These are phyloP conservation scores for Citeromyces hawaiiensis DNA, from an alignment of 1,139 yeast genomes.

Conservation along the genomic window DNA sequence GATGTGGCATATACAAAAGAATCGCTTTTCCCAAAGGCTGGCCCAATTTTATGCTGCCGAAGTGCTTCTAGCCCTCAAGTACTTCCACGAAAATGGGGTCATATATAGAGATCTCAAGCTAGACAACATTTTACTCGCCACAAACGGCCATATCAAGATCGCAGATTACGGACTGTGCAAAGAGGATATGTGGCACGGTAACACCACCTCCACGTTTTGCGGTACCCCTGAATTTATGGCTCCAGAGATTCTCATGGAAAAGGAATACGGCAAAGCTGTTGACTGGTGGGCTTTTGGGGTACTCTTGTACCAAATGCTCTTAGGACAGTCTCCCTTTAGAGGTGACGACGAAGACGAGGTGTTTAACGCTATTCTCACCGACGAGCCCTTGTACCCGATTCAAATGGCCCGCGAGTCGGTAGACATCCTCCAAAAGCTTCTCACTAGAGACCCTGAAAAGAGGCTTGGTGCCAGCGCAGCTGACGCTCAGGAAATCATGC, in stretches of 20 bases:
- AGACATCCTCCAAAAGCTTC: constrained; percentile 76
- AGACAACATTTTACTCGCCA: constrained; percentile 81
- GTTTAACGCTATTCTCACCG: constrained; percentile 92
- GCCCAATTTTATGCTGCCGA: constrained; percentile 98
- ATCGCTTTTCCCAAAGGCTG: constrained; percentile 74
- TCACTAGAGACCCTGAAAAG: constrained; percentile 74
- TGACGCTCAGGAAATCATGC: constrained; percentile 92
- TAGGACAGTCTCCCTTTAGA: constrained; percentile 93
- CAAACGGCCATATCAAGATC: constrained; percentile 90
- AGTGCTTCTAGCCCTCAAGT: constrained; percentile 78
- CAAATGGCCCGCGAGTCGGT: constrained; percentile 98
- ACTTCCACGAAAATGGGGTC: constrained; percentile 91
- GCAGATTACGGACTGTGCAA: constrained; percentile 97
- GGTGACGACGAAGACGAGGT: constrained; percentile 99
- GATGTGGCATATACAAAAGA: constrained; percentile 98
- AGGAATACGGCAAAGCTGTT: constrained; percentile 83
- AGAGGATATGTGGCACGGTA: constrained; percentile 88
- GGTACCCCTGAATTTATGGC: constrained; percentile 99
- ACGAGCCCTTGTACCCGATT: constrained; percentile 95
- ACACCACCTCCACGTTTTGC: constrained; percentile 89
- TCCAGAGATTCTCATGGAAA: constrained; percentile 90
- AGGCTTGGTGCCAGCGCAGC: constrained; percentile 80
- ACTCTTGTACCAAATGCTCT: constrained; percentile 83
- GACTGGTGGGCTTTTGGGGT: constrained; percentile 99
- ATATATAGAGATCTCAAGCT: constrained; percentile 93